Percentiles rank a stretch among this genome's conserved stretches.
These are phyloP conservation scores for Trichoderma asperelloides DNA, from an alignment of 495 filamentous ascomycete genomes.

Conservation along the genomic window DNA sequence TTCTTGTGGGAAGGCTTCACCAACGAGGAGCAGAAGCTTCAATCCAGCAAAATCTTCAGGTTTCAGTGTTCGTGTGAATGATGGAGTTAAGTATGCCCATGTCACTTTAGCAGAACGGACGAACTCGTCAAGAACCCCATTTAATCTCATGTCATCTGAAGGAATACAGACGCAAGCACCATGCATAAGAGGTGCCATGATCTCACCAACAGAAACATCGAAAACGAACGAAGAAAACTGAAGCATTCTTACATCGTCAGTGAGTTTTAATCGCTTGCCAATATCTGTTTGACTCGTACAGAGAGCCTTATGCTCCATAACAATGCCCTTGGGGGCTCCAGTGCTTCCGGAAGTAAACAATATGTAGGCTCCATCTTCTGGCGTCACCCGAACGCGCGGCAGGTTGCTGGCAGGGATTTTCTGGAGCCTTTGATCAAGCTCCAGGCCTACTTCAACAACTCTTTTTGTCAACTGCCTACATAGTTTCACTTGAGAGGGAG, in stretches of 20 bases:
- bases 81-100: conserved; percentile 10
- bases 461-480: background rate
- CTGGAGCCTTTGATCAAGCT: background rate
- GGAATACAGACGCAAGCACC: conserved; percentile 6
- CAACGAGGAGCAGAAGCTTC: conserved; percentile 13
- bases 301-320: conserved; percentile 33
- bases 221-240: conserved; percentile 43
- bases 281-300: conserved; percentile 23
- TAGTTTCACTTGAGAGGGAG: background rate
- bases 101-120: conserved; percentile 15
- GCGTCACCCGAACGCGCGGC: conserved; percentile 34
- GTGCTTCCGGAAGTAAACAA: conserved; percentile 49
- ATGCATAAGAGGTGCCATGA: background rate
- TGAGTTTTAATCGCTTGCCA: conserved; percentile 28
- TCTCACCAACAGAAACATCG: background rate
- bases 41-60: conserved; percentile 15
- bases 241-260: conserved; percentile 39
- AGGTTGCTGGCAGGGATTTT: background rate
- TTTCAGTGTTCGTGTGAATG: conserved; percentile 9
- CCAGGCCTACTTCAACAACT: background rate
- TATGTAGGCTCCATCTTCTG: conserved; percentile 37
- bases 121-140: background rate
- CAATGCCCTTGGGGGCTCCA: conserved; percentile 37
- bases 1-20: conserved; percentile 15
- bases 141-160: background rate